Evolutionary conservation across 768 basidiomycete species (phyloP), one percentile per base, ranked within the genome.

Genomic region (Naganishia vaughanmartiniae): DNA sequence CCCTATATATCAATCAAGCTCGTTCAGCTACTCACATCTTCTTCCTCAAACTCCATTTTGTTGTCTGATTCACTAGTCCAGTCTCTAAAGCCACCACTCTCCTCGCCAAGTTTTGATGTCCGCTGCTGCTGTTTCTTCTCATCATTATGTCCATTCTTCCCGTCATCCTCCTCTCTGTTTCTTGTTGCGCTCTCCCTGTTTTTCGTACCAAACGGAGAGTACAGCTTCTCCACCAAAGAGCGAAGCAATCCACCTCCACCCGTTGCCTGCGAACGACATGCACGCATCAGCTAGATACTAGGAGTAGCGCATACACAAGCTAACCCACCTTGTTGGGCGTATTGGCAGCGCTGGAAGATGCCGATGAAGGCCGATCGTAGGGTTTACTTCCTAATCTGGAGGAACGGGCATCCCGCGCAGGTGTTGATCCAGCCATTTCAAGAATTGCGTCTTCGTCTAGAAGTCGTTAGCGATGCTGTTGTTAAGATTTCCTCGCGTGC

Each of bases 361-460:
- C n/a, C 26, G 60, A 42, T 36, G 60, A 63, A 26, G 60, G 60
- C 15, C 60, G 60, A 63, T 63, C 60, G 42, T 63, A 63, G 7
- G 60, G 60, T 45, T 63, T 63, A 21, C 39, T 63, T 7, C 11
- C 39, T 26, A 63, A 30, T 45, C 60, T 42, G 42, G 60, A 63
- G 2, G 60, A 63, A 46, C 60, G 42, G 60, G 60, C 60, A n/a
- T 63, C 60, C 39, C 60, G 39, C 12, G 60, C 46, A 46, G 60
- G 60, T 17, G 60, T 63, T 15, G 60, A 63, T 63, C 60, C 60
- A 1, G 39, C 60, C 60, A 63, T 63, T 31, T 11, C 30, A 42
- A 2, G 48, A 51, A 4, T 51, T 51, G 4, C n/a, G n/a, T 11
- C 42, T 9, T 42, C n/a, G 14, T 12, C 34, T 36, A 2, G 42